phyloP scores from a whole-genome alignment of 805 yeast species.

The Cephaloascus albidus region DNA sequence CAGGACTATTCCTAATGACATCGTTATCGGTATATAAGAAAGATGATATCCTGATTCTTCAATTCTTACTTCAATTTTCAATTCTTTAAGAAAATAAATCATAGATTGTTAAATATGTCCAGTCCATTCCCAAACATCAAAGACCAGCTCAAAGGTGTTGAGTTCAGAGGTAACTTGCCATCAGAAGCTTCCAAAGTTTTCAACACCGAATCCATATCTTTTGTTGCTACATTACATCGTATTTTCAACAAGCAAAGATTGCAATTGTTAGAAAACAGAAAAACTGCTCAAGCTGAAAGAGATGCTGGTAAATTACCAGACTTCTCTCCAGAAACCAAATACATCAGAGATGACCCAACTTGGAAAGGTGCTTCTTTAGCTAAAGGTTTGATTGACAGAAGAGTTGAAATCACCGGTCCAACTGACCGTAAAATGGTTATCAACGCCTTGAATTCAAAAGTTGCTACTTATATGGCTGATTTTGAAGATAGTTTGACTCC shows the following conservation, averaged over 20 bases:
- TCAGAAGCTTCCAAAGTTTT: constrained; percentile 42
- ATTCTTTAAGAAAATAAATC: too few relatives aligned
- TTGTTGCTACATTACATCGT: constrained; percentile 66
- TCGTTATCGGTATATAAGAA: too few relatives aligned
- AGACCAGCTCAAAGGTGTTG: constrained; percentile 40
- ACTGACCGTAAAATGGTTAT: constrained; percentile 79
- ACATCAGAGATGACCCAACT: constrained; percentile 60
- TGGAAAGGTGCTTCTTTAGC: constrained; percentile 74
- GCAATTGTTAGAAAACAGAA: constrained; percentile 52
- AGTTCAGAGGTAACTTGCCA: constrained; percentile 43
- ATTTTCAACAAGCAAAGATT: constrained; percentile 57
- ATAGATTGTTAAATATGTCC: too few relatives aligned
- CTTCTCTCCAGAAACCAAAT: constrained; percentile 59
- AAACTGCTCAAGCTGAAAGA: constrained; percentile 46
- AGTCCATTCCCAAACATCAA: constrained; percentile 35
- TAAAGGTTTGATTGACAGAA: constrained; percentile 64
- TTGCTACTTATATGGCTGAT: constrained; percentile 80
- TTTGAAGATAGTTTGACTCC: constrained; percentile 82
- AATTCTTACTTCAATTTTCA: too few relatives aligned
- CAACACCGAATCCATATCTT: constrained; percentile 54
- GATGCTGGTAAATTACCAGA: constrained; percentile 56
- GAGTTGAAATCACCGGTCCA: constrained; percentile 81
- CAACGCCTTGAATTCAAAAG: constrained; percentile 71
- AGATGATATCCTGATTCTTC: too few relatives aligned
- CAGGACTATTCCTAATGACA: too few relatives aligned